A percentile compares a stretch with the other conserved stretches of the same genome.
Conservation (phyloP, 2,329 filamentous ascomycete genomes). For the Huntiella abstrusa region DNA sequence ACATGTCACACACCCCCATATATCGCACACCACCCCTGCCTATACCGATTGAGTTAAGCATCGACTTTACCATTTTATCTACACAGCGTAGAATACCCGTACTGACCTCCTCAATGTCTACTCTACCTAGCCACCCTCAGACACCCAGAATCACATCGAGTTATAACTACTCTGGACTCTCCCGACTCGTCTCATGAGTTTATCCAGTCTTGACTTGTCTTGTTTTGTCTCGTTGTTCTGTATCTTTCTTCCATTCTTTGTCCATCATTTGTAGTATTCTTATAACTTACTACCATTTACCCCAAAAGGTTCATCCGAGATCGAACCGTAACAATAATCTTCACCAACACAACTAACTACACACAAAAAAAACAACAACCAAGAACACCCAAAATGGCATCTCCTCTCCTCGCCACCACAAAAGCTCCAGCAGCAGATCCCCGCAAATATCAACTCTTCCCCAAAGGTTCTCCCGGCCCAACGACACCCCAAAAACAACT, state of each 20-base stretch:
- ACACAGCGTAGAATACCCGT: no score
- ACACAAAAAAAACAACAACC: not conserved
- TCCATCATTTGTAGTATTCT: constrained; percentile 1
- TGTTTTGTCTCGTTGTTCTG: not conserved
- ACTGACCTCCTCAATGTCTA: no score
- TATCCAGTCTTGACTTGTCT: not conserved
- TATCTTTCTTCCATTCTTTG: constrained; percentile 1
- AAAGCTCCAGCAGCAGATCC: constrained; percentile 1
- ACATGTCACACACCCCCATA: constrained; percentile 1
- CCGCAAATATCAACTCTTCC: constrained; percentile 43
- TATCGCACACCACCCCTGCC: not conserved
- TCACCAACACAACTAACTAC: not conserved
- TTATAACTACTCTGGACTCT: constrained; percentile 1
- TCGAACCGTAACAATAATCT: not conserved
- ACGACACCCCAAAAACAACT: constrained; percentile 22
- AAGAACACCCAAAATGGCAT: not conserved
- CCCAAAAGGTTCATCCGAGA: not conserved
- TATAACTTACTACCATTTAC: not conserved
- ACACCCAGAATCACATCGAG: not conserved
- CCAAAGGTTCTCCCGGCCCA: constrained; percentile 25
- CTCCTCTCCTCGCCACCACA: not conserved
- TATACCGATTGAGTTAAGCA: constrained; percentile 7
- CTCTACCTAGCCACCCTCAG: no score
- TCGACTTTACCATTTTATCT: no score
- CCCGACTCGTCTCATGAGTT: not conserved